Conservation (phyloP, 805 yeast species). For the Ogataea dorogensis region DNA sequence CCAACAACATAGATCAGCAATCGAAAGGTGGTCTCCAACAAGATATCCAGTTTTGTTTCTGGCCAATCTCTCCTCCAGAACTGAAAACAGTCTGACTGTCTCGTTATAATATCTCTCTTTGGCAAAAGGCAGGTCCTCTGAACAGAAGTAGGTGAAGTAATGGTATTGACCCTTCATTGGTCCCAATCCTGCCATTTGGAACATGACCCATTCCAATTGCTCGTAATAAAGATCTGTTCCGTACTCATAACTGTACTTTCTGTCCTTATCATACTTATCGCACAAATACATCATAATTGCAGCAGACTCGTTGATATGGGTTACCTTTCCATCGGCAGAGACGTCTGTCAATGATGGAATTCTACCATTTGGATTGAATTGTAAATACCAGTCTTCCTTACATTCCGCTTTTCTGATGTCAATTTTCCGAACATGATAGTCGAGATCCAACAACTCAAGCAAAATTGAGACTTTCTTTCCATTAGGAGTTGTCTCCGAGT, state of each 20-base stretch:
- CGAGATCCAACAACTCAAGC: constrained; percentile 41
- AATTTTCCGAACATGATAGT: constrained; percentile 41
- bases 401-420: constrained; percentile 45
- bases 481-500: constrained; percentile 44
- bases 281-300: constrained; percentile 60
- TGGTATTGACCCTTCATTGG: constrained; percentile 64
- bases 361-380: constrained; percentile 61
- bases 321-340: constrained; percentile 40
- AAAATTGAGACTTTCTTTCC: constrained; percentile 42
- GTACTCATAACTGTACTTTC: constrained; percentile 41
- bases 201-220: constrained; percentile 51
- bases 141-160: constrained; percentile 45
- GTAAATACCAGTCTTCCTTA: constrained; percentile 55
- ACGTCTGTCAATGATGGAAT: constrained; percentile 53
- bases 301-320: constrained; percentile 55
- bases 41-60: constrained; percentile 51
- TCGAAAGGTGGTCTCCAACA: constrained; percentile 57
- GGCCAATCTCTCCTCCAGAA: constrained; percentile 49
- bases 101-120: constrained; percentile 51
- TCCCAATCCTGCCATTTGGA: constrained; percentile 59
- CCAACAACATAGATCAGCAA: constrained; percentile 54
- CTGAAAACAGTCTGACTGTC: constrained; percentile 52
- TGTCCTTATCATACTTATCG: constrained; percentile 57
- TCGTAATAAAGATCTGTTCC: constrained; percentile 48
- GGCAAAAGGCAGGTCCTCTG: constrained; percentile 54